These are phyloP conservation scores for Inga laurina DNA, from an alignment of 306 rosid species.

Conservation along the genomic window DNA sequence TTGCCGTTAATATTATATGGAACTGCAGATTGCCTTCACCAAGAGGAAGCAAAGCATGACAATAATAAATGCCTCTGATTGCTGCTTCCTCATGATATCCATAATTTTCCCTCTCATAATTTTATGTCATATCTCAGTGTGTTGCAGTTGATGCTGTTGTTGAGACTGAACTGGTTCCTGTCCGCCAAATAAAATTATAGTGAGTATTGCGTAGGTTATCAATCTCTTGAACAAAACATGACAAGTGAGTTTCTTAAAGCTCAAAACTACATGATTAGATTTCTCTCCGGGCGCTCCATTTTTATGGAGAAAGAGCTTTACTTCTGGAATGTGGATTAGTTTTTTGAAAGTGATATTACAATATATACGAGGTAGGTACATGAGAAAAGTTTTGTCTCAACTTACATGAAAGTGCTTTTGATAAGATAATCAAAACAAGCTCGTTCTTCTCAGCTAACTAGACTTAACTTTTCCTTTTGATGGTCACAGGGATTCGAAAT, in stretches of 20 bases:
- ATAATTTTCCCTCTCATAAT: conserved; percentile 1
- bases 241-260: neutral
- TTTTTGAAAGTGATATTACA: too few relatives aligned
- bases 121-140: conserved; percentile 51
- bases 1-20: conserved; percentile 86
- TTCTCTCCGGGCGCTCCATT: neutral
- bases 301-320: neutral
- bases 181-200: neutral
- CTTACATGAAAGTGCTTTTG: too few relatives aligned
- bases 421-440: too few relatives aligned
- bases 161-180: conserved; percentile 67
- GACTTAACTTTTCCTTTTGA: conserved; percentile 8
- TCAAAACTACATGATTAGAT: neutral
- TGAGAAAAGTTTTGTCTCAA: too few relatives aligned
- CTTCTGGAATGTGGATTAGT: neutral
- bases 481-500: conserved; percentile 56
- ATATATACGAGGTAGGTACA: too few relatives aligned
- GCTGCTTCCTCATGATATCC: neutral
- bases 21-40: conserved; percentile 92
- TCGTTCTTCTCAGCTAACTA: conserved; percentile 4
- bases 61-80: neutral
- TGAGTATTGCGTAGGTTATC: neutral
- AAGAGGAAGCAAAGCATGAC: conserved; percentile 57
- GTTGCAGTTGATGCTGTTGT: conserved; percentile 87
- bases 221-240: neutral